Evolutionary conservation across 2,329 filamentous ascomycete species (phyloP).

Genomic region (Lachnellula occidentalis): DNA sequence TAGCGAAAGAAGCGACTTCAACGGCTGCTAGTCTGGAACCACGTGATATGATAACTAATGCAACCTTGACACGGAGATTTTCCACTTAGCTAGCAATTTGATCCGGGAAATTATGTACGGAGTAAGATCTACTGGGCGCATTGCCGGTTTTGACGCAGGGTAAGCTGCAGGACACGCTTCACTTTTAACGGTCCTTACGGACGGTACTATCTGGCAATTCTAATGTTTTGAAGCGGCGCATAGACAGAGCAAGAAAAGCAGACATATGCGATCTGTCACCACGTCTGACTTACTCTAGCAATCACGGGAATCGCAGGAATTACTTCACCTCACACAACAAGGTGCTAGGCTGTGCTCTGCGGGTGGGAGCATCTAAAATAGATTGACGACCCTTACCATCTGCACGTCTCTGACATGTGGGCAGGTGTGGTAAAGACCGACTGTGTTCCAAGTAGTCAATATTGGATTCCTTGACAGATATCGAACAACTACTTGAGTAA

Average conservation of each 20-base stretch:
- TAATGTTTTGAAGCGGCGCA: constrained; percentile 10
- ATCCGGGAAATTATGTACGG: not conserved
- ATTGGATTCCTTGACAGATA: not conserved
- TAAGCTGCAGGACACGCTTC: not conserved
- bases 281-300: not conserved
- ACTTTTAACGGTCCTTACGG: not conserved
- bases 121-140: not conserved
- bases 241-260: not conserved
- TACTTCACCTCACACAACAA: not conserved
- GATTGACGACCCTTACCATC: constrained; percentile 8
- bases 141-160: not conserved
- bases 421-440: not conserved
- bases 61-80: not conserved
- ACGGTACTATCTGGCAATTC: constrained; percentile 7
- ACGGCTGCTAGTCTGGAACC: not conserved
- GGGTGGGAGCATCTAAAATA: constrained; percentile 13
- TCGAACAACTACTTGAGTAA: too few relatives aligned
- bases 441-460: not conserved
- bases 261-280: not conserved
- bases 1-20: not conserved
- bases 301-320: not conserved
- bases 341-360: constrained; percentile 11
- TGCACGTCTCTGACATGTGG: constrained; percentile 13
- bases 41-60: not conserved
- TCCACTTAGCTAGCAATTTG: not conserved